phyloP scores from a whole-genome alignment of 106 monocot genomes.

The Vanilla planifolia region DNA sequence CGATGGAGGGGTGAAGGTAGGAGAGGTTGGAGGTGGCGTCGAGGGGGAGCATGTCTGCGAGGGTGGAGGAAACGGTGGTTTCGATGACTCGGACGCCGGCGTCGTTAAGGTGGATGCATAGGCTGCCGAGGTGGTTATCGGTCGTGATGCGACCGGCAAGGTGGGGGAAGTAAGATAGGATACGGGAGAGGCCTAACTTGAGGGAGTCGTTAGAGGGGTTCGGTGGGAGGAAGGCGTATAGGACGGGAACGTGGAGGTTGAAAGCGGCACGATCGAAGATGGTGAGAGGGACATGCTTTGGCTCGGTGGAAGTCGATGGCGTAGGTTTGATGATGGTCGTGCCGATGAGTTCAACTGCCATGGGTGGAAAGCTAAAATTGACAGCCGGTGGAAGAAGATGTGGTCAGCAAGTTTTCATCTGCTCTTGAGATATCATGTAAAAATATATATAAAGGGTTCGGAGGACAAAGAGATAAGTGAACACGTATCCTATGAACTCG shows the following conservation, averaged over 20 bases:
- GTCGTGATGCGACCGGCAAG: slow-evolving; percentile 4
- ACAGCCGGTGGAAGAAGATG: too few species aligned
- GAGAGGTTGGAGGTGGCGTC: slow-evolving; percentile 15
- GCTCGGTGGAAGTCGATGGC: too few species aligned
- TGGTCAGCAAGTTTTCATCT: too few species aligned
- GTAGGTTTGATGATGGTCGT: too few species aligned
- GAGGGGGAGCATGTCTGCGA: slow-evolving; percentile 20
- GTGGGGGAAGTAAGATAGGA: slow-evolving; percentile 13
- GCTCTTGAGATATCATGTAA: too few species aligned
- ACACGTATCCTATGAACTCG: too few species aligned
- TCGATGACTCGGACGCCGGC: slow-evolving; percentile 40
- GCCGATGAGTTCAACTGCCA: too few species aligned
- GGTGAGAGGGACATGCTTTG: slow-evolving; percentile 11
- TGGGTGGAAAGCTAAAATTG: too few species aligned
- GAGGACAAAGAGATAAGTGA: too few species aligned
- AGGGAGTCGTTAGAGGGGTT: slow-evolving; percentile 15
- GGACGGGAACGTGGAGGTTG: slow-evolving; percentile 14
- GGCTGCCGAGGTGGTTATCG: not conserved
- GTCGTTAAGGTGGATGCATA: slow-evolving; percentile 14
- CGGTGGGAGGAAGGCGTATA: slow-evolving; percentile 26
- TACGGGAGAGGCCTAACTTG: slow-evolving; percentile 9
- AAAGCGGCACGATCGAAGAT: slow-evolving; percentile 19
- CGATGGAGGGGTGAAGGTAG: slow-evolving; percentile 26
- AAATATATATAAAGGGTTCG: too few species aligned
- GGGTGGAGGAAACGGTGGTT: slow-evolving; percentile 11